These are phyloP conservation scores for thale cress (Arabidopsis thaliana) DNA, from an alignment of 345 rosid genomes.

Conservation along the genomic window DNA sequence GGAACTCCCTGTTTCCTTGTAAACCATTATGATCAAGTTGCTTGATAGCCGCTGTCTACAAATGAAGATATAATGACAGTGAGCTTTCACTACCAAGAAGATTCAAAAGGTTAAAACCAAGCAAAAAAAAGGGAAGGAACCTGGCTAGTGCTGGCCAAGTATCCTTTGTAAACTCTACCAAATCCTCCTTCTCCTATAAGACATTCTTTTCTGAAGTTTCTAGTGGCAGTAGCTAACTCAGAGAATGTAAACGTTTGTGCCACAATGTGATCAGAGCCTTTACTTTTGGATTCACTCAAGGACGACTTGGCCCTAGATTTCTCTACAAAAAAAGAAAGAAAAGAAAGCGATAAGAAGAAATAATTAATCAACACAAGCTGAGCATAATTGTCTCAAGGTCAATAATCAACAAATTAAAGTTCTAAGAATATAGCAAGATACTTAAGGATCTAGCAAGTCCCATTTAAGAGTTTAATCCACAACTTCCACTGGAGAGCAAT, in stretches of 20 bases:
- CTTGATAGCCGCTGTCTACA: slow-evolving; percentile 88
- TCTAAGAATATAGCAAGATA: neutral
- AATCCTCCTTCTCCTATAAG: slow-evolving; percentile 93
- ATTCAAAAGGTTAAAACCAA: neutral
- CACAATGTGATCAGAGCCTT: slow-evolving; percentile 60
- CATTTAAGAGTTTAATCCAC: slow-evolving; percentile 5
- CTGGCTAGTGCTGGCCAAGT: slow-evolving; percentile 64
- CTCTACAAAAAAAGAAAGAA: slow-evolving; percentile 42
- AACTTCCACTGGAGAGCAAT: neutral
- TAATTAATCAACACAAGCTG: neutral
- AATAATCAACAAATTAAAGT: slow-evolving; percentile 19
- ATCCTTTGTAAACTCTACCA: slow-evolving; percentile 85
- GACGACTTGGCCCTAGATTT: slow-evolving; percentile 49
- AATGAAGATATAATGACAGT: neutral
- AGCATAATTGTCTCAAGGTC: slow-evolving; percentile 7
- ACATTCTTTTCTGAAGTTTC: slow-evolving; percentile 77
- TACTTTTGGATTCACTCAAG: slow-evolving; percentile 49
- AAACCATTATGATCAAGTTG: slow-evolving; percentile 88
- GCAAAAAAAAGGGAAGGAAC: slow-evolving; percentile 43
- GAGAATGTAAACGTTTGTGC: slow-evolving; percentile 77
- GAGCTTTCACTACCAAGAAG: slow-evolving; percentile 7
- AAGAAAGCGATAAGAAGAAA: slow-evolving; percentile 1
- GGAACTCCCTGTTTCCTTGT: slow-evolving; percentile 91
- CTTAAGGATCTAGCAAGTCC: slow-evolving; percentile 11
- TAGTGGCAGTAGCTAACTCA: slow-evolving; percentile 80